Evolutionary conservation across 768 basidiomycete species (phyloP).

Genomic region (Postia placenta): DNA sequence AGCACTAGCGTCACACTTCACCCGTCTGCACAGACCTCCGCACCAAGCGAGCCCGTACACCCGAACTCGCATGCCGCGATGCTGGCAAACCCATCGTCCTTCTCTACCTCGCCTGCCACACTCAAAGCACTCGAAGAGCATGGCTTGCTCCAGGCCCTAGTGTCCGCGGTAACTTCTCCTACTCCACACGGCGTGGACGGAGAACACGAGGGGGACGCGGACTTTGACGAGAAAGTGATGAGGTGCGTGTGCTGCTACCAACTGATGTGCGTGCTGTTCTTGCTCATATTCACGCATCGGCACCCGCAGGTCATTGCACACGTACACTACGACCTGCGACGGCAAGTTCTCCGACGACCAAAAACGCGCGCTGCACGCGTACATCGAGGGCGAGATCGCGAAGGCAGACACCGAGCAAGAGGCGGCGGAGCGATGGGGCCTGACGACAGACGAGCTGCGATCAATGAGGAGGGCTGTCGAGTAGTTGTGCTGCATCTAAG

Average conservation of each 20-base stretch:
- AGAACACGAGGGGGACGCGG: constrained; percentile 51
- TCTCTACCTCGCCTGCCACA: constrained; percentile 43
- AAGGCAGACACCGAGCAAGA: constrained; percentile 11
- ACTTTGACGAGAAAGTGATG: constrained; percentile 61
- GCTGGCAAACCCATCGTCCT: constrained; percentile 47
- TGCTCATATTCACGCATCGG: not conserved
- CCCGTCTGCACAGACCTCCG: constrained; percentile 10
- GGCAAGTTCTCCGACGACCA: constrained; percentile 26
- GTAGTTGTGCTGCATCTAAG: not conserved
- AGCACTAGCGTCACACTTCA: constrained; percentile 10
- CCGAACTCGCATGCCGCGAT: constrained; percentile 69
- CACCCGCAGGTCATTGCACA: constrained; percentile 40
- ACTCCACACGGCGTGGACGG: constrained; percentile 65
- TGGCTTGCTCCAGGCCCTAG: constrained; percentile 41
- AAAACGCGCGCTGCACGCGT: constrained; percentile 22
- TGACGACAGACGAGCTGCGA: constrained; percentile 18
- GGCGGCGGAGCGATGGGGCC: constrained; percentile 24
- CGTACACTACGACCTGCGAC: constrained; percentile 39
- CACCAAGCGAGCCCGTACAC: constrained; percentile 40
- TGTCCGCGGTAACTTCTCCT: constrained; percentile 48
- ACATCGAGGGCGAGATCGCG: constrained; percentile 19
- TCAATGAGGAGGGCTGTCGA: constrained; percentile 11
- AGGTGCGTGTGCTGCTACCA: constrained; percentile 30
- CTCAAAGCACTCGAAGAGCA: constrained; percentile 42
- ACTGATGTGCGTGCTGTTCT: not conserved